phyloP scores from a whole-genome alignment of 139 green algal genomes.

The Chlamydomonas sphaeroides region DNA sequence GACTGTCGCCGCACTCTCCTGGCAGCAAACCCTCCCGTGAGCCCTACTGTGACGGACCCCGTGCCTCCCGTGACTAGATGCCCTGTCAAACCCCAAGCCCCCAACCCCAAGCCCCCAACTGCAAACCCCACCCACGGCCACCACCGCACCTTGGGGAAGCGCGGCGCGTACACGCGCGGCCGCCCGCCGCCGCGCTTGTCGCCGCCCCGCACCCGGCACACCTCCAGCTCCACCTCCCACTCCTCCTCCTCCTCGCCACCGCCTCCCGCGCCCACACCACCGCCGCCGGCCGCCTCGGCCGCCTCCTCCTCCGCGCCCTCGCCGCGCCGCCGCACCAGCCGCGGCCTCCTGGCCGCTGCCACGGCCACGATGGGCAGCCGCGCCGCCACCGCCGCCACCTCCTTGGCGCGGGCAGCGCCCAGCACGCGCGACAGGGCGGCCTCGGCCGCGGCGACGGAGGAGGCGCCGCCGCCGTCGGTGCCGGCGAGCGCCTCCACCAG shows the following conservation, averaged over 20 bases:
- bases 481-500: conserved; percentile 61
- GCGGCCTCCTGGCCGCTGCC: neutral
- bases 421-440: conserved; percentile 25
- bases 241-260: conserved; percentile 22
- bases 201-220: conserved; percentile 21
- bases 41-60: no score
- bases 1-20: no score
- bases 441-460: neutral
- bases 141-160: conserved; percentile 81
- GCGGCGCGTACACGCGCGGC: conserved; percentile 76
- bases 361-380: conserved; percentile 63
- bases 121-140: no score
- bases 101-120: no score
- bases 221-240: conserved; percentile 65
- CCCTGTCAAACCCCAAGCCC: no score
- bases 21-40: no score
- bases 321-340: conserved; percentile 12
- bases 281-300: neutral
- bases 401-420: conserved; percentile 24
- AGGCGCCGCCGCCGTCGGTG: neutral
- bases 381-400: conserved; percentile 50
- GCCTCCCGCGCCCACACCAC: neutral
- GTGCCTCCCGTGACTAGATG: no score
- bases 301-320: neutral
- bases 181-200: conserved; percentile 15